phyloP scores from a whole-genome alignment of 192 early-diverging fungal species.

The Linnemannia hyalina region DNA sequence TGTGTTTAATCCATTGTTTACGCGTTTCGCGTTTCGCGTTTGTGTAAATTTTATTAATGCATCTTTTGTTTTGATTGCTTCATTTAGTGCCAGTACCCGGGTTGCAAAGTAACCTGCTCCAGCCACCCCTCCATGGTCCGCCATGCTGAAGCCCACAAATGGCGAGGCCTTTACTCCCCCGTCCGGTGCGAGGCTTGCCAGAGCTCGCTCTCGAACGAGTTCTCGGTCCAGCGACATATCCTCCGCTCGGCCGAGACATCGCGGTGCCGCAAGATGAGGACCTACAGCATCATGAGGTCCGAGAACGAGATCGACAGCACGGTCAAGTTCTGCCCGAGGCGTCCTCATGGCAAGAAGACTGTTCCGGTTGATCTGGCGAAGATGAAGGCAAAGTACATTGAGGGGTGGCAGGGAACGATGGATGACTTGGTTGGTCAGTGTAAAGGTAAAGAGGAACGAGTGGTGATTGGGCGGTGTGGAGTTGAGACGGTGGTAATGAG shows the following conservation, averaged over 20 bases:
- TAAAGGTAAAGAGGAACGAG: background rate
- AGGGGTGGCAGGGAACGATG: background rate
- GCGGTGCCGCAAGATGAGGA: slow-evolving; percentile 20
- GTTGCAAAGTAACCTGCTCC: slow-evolving; percentile 28
- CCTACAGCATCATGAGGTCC: slow-evolving; percentile 37
- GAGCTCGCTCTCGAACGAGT: slow-evolving; percentile 43
- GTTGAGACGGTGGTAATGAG: background rate
- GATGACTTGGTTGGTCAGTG: background rate
- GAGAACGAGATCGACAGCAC: slow-evolving; percentile 20
- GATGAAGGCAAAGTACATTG: slow-evolving; percentile 20
- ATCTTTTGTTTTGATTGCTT: no score
- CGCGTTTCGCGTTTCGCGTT: background rate
- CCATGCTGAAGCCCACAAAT: slow-evolving; percentile 17
- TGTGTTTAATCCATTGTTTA: no score
- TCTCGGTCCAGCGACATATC: slow-evolving; percentile 49
- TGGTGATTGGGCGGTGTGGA: background rate
- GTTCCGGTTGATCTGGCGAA: slow-evolving; percentile 13
- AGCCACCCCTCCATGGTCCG: slow-evolving; percentile 30
- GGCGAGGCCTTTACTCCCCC: slow-evolving; percentile 27
- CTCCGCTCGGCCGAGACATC: slow-evolving; percentile 3
- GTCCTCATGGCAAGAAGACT: slow-evolving; percentile 48
- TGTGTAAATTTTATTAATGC: background rate
- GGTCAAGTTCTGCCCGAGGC: slow-evolving; percentile 22
- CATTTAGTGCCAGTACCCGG: slow-evolving; percentile 7
- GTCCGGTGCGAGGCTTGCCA: slow-evolving; percentile 38